These are phyloP conservation scores for Neurospora sp. DNA, from an alignment of 495 filamentous ascomycete genomes.

Conservation along the genomic window DNA sequence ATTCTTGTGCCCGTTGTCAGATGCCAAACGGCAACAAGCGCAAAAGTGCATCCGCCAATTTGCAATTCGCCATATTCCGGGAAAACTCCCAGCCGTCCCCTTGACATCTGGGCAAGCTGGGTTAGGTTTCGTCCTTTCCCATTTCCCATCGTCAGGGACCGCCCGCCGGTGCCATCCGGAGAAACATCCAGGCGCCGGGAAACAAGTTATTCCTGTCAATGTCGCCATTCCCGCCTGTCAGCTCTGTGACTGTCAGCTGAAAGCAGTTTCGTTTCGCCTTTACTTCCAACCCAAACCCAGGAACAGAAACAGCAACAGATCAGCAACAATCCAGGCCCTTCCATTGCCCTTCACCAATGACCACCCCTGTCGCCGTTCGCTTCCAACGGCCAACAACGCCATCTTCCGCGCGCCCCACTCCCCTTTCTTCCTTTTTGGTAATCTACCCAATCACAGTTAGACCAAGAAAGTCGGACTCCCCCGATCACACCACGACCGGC, in stretches of 20 bases:
- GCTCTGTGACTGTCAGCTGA: background rate
- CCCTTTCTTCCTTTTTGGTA: background rate
- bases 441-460: background rate
- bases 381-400: background rate
- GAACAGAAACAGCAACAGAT: background rate
- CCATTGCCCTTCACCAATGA: background rate
- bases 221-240: background rate
- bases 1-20: too few relatives aligned
- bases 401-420: background rate
- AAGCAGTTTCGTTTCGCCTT: background rate
- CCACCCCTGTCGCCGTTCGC: background rate
- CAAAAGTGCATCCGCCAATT: background rate
- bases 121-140: background rate
- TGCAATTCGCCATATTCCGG: background rate
- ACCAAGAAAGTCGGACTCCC: constrained; percentile 2
- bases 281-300: background rate
- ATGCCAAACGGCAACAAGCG: background rate
- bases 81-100: background rate
- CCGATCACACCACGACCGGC: constrained; percentile 10
- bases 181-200: background rate
- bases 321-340: background rate
- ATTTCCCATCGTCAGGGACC: background rate
- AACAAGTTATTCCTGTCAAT: background rate
- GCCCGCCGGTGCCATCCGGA: background rate
- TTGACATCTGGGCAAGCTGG: background rate